Evolutionary conservation across 352 stramenopile genomes (phyloP).

Genomic region (Phytophthora brassicae): DNA sequence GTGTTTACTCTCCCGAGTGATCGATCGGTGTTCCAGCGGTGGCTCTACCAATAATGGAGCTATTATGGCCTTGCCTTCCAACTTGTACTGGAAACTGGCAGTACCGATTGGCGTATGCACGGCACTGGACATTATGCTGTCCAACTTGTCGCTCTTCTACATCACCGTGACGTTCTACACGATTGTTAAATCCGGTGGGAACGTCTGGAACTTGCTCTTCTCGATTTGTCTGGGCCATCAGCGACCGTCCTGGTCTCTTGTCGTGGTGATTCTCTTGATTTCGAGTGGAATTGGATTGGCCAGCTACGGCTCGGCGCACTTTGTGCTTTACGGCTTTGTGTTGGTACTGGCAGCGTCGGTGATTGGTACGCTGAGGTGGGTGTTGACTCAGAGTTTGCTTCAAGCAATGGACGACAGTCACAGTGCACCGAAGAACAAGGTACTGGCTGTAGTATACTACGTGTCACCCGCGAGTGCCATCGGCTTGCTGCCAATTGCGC

Average conservation of each 20-base stretch:
- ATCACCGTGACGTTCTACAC: conserved; percentile 89
- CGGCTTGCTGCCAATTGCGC: conserved; percentile 66
- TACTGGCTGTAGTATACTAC: conserved; percentile 83
- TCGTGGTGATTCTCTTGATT: conserved; percentile 66
- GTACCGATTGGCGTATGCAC: conserved; percentile 81
- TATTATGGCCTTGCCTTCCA: conserved; percentile 38
- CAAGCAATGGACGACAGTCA: conserved; percentile 56
- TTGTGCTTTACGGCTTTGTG: conserved; percentile 68
- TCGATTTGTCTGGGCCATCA: conserved; percentile 79
- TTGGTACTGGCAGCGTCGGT: conserved; percentile 72
- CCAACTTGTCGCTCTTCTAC: conserved; percentile 84
- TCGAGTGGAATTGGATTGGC: conserved; percentile 70
- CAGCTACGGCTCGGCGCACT: conserved; percentile 76
- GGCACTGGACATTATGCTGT: conserved; percentile 83
- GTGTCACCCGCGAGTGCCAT: conserved; percentile 76
- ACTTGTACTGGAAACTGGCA: conserved; percentile 65
- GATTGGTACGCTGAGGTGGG: conserved; percentile 76
- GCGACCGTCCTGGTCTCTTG: conserved; percentile 49
- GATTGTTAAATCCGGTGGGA: conserved; percentile 75
- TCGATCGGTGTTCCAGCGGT: conserved; percentile 47
- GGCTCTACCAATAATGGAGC: conserved; percentile 16
- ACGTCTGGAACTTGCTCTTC: conserved; percentile 87
- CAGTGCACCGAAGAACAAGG: conserved; percentile 43
- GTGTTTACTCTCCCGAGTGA: conserved; percentile 57
- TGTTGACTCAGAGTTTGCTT: conserved; percentile 83